Evolutionary conservation across 768 basidiomycete species (phyloP), one percentile per base, ranked within the genome.

Genomic region (Leccinum longicurvipes): DNA sequence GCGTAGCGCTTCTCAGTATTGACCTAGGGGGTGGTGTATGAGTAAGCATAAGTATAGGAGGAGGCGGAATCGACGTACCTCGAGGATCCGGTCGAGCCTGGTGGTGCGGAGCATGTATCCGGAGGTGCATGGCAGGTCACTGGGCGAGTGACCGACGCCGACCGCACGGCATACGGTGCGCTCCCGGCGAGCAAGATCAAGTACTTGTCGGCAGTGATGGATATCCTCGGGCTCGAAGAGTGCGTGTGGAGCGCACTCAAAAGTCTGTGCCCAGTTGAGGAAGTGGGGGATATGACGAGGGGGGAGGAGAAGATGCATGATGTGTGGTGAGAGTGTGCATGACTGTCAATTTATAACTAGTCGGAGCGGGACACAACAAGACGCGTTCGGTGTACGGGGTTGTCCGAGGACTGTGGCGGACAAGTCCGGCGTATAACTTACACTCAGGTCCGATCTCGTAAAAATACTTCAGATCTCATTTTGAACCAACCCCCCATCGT

Each of bases 111-210:
- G 73, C 85, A 98, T 89, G 74, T 83, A 94, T 11, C 85, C 91
- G 50, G 76, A 80, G 0, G 94, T 97, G 73, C 93, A 98, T 0
- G 92, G 90, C 49, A 98, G 78, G 74, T 99, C 96, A 66, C 87
- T 90, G 23, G 96, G 96, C 55, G 89, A 91, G 74, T 98, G 95
- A 2, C 95, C 96, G 15, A 92, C 85, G 12, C 93, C 97, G 12
- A 86, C 88, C 1, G 91, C 89, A 53, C 93, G 84, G 31, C 98
- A 77, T 21, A 80, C 77, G 66, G 81, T 84, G 15, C 80, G 74
- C 67, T 93, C 84, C 42, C 88, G 76, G 17, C 85, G 77, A 0
- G 94, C 93, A 24, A 93, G 83, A 65, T 91, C 90, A 25, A 98
- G 77, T 46, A 95, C 78, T 61, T 84, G 79, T 45, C 79, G 77